A percentile compares a stretch with the other conserved stretches of the same genome.
These are phyloP conservation scores for Astraeus odoratus DNA, from an alignment of 768 basidiomycete species.

Conservation along the genomic window DNA sequence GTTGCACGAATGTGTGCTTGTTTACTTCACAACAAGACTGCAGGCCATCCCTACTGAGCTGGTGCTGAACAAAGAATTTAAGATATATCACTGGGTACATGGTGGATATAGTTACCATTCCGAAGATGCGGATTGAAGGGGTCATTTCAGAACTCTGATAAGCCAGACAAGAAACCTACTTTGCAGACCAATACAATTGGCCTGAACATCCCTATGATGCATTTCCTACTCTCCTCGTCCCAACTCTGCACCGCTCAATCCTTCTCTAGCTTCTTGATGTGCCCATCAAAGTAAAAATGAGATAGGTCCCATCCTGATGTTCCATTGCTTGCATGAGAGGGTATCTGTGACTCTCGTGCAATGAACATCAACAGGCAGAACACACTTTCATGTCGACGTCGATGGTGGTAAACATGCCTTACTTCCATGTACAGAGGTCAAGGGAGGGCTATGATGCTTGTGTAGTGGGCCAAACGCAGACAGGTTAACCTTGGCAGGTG, in stretches of 20 bases:
- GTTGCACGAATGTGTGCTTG: background rate
- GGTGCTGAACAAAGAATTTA: conserved; percentile 84
- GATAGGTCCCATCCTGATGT: conserved; percentile 92
- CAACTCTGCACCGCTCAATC: too few relatives aligned
- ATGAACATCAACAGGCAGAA: conserved; percentile 99
- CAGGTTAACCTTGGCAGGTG: too few relatives aligned
- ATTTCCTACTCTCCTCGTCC: too few relatives aligned
- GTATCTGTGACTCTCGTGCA: conserved; percentile 96
- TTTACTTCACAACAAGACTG: conserved; percentile 22
- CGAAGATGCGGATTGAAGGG: background rate
- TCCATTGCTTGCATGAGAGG: conserved; percentile 91
- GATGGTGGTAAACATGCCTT: too few relatives aligned
- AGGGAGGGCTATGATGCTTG: too few relatives aligned
- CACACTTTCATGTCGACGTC: conserved; percentile 94
- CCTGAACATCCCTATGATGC: too few relatives aligned
- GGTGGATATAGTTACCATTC: background rate
- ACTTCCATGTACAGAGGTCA: too few relatives aligned
- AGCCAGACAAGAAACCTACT: conserved; percentile 83
- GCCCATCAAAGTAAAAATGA: conserved; percentile 99
- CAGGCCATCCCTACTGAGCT: conserved; percentile 50
- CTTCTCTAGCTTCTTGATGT: conserved; percentile 70
- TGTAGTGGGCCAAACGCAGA: too few relatives aligned
- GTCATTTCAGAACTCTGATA: conserved; percentile 75
- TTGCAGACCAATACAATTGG: conserved; percentile 90
- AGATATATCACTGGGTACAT: conserved; percentile 94